Conservation (phyloP, 2,329 filamentous ascomycete species). For the Neofusicoccum ribis region DNA sequence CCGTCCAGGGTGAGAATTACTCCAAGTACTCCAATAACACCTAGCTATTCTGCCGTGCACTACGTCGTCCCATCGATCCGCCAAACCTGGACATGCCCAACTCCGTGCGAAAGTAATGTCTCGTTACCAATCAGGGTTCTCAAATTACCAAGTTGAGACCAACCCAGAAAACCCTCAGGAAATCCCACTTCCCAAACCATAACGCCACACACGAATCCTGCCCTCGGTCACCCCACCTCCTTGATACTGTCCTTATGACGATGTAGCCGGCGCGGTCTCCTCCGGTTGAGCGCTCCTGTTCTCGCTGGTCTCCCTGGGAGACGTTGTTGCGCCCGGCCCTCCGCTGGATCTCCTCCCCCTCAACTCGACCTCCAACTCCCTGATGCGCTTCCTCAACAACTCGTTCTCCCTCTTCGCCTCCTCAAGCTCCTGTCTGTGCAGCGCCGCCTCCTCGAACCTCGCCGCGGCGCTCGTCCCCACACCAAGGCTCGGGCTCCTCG, state of each 20-base stretch:
- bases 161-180: neutral
- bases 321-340: constrained; percentile 21
- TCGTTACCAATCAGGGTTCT: neutral
- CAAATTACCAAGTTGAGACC: neutral
- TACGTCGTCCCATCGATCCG: neutral
- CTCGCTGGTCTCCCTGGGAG: constrained; percentile 20
- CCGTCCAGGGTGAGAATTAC: neutral
- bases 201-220: neutral
- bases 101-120: neutral
- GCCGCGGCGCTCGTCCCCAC: constrained; percentile 15
- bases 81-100: neutral
- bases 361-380: constrained; percentile 44
- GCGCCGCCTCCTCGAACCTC: constrained; percentile 45
- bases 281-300: neutral
- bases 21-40: neutral
- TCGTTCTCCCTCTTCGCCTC: constrained; percentile 54
- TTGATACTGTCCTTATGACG: neutral
- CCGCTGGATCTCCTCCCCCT: constrained; percentile 32
- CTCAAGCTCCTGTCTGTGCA: constrained; percentile 48
- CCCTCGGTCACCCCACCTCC: neutral
- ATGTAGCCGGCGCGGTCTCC: neutral
- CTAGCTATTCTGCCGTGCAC: neutral
- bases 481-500: constrained; percentile 10
- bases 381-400: constrained; percentile 47
- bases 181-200: neutral